Evolutionary conservation across 192 early-diverging fungal genomes (phyloP).

Genomic region (Umbelopsis isabellina): DNA sequence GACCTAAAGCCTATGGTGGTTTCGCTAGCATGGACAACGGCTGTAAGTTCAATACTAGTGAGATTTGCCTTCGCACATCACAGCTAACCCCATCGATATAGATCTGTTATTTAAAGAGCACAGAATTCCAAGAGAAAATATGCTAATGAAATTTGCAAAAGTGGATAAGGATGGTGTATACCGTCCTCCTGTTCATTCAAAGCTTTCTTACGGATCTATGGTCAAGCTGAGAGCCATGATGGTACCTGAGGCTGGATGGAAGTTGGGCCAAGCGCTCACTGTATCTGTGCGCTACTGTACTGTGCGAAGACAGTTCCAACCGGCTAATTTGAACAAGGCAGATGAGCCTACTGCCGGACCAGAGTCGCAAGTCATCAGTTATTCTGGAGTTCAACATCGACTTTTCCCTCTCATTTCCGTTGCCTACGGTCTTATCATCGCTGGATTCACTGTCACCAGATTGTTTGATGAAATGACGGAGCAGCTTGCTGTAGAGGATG

Average conservation of each 20-base stretch:
- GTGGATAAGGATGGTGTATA: conserved; percentile 71
- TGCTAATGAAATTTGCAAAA: conserved; percentile 82
- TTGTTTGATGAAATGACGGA: conserved; percentile 59
- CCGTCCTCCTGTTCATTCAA: conserved; percentile 64
- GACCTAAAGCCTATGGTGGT: conserved; percentile 72
- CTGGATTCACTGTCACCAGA: conserved; percentile 49
- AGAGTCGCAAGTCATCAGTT: conserved; percentile 72
- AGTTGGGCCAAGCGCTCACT: conserved; percentile 63
- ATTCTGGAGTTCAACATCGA: conserved; percentile 70
- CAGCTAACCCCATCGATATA: not conserved
- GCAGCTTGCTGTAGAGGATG: conserved; percentile 53
- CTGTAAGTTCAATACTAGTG: conserved; percentile 45
- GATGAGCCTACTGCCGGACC: conserved; percentile 17
- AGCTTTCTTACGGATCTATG: conserved; percentile 83
- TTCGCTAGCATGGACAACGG: conserved; percentile 83
- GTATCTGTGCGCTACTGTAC: conserved; percentile 67
- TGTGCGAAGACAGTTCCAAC: conserved; percentile 69
- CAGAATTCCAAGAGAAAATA: conserved; percentile 77
- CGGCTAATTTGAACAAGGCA: conserved; percentile 32
- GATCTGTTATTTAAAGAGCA: conserved; percentile 69
- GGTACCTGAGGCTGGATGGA: conserved; percentile 57
- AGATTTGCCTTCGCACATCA: not conserved
- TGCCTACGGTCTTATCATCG: conserved; percentile 65
- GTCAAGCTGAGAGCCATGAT: conserved; percentile 73
- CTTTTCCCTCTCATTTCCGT: conserved; percentile 65